Evolutionary conservation across 352 stramenopile species (phyloP).

Genomic region (Globisporangium nodosum): DNA sequence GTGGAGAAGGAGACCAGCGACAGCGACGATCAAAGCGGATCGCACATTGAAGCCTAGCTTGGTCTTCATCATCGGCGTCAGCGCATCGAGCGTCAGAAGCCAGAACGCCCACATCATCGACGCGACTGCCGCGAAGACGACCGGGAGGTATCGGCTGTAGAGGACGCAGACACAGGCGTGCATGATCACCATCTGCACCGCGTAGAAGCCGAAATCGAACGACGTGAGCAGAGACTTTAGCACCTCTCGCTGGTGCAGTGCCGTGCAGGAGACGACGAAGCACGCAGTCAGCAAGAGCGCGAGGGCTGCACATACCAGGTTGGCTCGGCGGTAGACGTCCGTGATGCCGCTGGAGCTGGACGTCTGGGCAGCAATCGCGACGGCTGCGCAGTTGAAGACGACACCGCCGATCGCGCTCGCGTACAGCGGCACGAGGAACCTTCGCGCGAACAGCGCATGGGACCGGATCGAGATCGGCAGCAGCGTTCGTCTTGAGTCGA

Average conservation of each 20-base stretch:
- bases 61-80: slow-evolving; percentile 17
- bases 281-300: slow-evolving; percentile 7
- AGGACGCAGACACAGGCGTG: slow-evolving; percentile 19
- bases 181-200: slow-evolving; percentile 18
- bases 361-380: background rate
- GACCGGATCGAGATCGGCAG: slow-evolving; percentile 7
- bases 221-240: slow-evolving; percentile 23
- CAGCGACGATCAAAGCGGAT: background rate
- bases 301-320: background rate
- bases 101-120: slow-evolving; percentile 25
- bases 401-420: background rate
- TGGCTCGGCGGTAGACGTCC: background rate
- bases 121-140: slow-evolving; percentile 6
- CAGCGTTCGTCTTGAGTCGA: background rate
- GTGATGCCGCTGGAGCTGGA: too few species aligned
- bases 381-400: background rate
- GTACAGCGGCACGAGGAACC: slow-evolving; percentile 1
- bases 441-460: background rate
- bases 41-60: slow-evolving; percentile 16
- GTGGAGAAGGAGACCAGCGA: slow-evolving; percentile 1
- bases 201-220: slow-evolving; percentile 35
- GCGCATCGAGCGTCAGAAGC: slow-evolving; percentile 22
- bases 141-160: slow-evolving; percentile 8
- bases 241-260: slow-evolving; percentile 22
- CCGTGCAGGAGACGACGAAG: slow-evolving; percentile 11